Base-by-base conservation (phyloP, 371 early-diverging fungal species). In the Mucor plumbeus region DNA sequence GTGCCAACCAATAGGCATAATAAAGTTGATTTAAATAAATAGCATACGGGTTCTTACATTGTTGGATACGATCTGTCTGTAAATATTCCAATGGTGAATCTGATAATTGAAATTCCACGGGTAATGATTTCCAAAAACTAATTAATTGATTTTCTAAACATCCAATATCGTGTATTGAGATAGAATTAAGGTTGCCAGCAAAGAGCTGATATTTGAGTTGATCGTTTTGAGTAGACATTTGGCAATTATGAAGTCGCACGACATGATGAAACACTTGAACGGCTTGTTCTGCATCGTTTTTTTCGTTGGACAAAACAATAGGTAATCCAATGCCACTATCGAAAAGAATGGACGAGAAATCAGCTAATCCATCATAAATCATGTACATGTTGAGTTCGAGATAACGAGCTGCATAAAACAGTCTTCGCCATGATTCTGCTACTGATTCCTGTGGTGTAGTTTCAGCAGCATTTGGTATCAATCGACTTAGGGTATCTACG, bases 361-460 rank as follows among this genome's bases (percentile, higher is more conserved):
- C 74, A 33, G 47, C 65, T 1, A 64, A 63, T 7, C 69, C 77
- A 34, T 79, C 76, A 15, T 73, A 71, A 19, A 75, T 59, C 38
- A 71, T 70, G 26, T 72, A 69, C 33, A 80, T 38, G 41, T 63
- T 66, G 33, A 78, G 39, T 40, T 79, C 77, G 21, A 73, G 47
- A 50, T 73, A 76, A 5, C 83, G 71, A 9, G 75, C 61, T 4
- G 66, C 58, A 39, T 80, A 80, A 59, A 73, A 82, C 31, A 77
- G 43, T 0, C 83, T 73, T 48, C 79, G 56, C 80, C 80, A 82
- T 0, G 83, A 64, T 39, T 82, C 83, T 15, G 81, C 81, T 15
- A 68, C 59, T 8, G 67, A 48, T 6, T 71, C 50, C 21, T 64
- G 53, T 7, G 50, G 58, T 31, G 58, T 54, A 13, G 44, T 54